These are phyloP conservation scores for Canna indica DNA, from an alignment of 176 grass and related monocot species.

Conservation along the genomic window DNA sequence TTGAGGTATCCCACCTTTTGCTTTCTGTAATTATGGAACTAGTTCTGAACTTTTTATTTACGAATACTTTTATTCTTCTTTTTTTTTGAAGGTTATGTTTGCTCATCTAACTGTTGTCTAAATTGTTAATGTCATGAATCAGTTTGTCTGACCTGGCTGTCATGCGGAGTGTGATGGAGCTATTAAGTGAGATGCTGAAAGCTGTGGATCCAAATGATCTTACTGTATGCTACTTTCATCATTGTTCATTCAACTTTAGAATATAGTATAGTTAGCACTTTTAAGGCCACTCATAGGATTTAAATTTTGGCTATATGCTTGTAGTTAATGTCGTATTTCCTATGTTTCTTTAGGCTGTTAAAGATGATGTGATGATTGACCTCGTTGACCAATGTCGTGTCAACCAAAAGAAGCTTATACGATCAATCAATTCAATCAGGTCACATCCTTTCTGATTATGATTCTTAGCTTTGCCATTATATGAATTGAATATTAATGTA, in stretches of 20 bases:
- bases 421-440: constrained; percentile 48
- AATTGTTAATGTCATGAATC: constrained; percentile 6
- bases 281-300: not conserved
- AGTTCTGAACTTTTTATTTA: constrained; percentile 1
- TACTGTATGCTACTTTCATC: constrained; percentile 32
- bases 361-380: constrained; percentile 75
- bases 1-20: constrained; percentile 33
- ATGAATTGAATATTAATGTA: not conserved
- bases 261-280: not conserved
- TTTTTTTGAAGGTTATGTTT: constrained; percentile 2
- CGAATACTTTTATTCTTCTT: not conserved
- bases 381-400: constrained; percentile 52
- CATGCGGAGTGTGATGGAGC: constrained; percentile 40
- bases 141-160: constrained; percentile 53
- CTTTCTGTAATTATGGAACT: not conserved
- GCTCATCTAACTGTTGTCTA: not conserved
- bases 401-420: constrained; percentile 60
- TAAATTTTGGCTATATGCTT: not conserved
- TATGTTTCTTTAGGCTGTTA: constrained; percentile 39
- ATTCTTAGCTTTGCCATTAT: not conserved
- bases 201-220: constrained; percentile 56
- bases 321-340: not conserved
- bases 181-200: constrained; percentile 77
- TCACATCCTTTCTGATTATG: constrained; percentile 11
- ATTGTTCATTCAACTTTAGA: not conserved